phyloP scores from a whole-genome alignment of 2,329 filamentous ascomycete species.

The Colletotrichum gigasporum region DNA sequence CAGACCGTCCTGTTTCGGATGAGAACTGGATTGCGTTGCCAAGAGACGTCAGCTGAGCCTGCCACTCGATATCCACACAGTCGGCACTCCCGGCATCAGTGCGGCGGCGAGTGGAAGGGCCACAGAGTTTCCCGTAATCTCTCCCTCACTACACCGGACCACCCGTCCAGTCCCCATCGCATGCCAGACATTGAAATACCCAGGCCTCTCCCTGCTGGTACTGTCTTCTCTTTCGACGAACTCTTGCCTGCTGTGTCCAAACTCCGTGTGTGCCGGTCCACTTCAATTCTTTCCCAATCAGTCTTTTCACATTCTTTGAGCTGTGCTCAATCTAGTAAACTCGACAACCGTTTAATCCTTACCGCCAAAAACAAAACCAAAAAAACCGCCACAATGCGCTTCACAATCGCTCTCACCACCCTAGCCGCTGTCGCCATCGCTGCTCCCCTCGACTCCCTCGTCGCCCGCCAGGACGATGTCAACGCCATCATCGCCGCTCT shows the following conservation, averaged over 20 bases:
- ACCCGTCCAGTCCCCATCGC: neutral
- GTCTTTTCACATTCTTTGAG: neutral
- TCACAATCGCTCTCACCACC: constrained; percentile 21
- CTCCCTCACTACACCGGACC: neutral
- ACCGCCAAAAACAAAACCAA: neutral
- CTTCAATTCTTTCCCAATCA: too few relatives aligned
- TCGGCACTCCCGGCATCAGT: constrained; percentile 9
- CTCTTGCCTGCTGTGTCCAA: neutral
- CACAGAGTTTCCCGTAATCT: neutral
- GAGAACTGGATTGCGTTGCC: neutral
- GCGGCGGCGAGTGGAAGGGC: neutral
- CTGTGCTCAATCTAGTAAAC: constrained; percentile 4
- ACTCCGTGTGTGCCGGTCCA: neutral
- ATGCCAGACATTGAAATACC: constrained; percentile 14
- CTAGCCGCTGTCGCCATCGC: constrained; percentile 23
- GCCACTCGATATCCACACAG: constrained; percentile 19
- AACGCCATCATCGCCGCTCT: constrained; percentile 6
- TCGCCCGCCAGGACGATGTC: constrained; percentile 9
- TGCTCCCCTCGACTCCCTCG: constrained; percentile 8
- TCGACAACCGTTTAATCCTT: neutral
- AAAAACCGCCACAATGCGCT: constrained; percentile 17
- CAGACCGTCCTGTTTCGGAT: constrained; percentile 2
- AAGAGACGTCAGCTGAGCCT: constrained; percentile 17
- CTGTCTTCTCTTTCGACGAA: neutral
- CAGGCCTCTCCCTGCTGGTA: neutral